Percentiles rank a stretch among this genome's conserved stretches.
These are phyloP conservation scores for Serendipita sp. DNA, from an alignment of 768 basidiomycete genomes.

Conservation along the genomic window DNA sequence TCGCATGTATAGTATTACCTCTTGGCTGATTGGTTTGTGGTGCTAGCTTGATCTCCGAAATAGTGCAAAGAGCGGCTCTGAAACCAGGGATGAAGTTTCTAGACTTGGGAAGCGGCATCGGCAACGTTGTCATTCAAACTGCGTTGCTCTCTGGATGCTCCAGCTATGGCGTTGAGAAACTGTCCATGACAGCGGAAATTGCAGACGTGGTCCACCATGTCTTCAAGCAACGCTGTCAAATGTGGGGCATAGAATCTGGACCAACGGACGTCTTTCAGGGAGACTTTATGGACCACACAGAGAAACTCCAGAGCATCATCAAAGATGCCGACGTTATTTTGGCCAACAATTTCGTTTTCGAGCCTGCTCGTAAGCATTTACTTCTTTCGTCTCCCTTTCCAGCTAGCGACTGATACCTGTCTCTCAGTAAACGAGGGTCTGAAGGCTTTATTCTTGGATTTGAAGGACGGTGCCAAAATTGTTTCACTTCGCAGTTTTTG, in stretches of 20 bases:
- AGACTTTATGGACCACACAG: conserved; percentile 56
- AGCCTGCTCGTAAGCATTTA: conserved; percentile 21
- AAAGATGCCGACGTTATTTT: conserved; percentile 78
- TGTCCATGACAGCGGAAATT: conserved; percentile 64
- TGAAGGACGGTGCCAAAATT: conserved; percentile 84
- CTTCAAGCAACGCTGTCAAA: conserved; percentile 56
- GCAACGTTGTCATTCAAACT: conserved; percentile 69
- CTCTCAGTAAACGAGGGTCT: conserved; percentile 69
- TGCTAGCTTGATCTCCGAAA: conserved; percentile 38
- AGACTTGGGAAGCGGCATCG: conserved; percentile 77
- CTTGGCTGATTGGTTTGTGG: neutral
- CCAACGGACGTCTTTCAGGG: conserved; percentile 68
- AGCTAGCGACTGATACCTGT: neutral
- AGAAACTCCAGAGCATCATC: conserved; percentile 52
- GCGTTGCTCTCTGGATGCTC: conserved; percentile 64
- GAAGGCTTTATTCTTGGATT: conserved; percentile 77
- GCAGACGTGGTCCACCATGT: conserved; percentile 62
- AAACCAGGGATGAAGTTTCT: conserved; percentile 52
- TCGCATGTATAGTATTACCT: neutral
- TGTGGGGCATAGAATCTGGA: conserved; percentile 80
- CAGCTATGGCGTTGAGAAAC: conserved; percentile 67
- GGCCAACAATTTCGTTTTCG: conserved; percentile 81
- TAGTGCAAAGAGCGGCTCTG: conserved; percentile 40
- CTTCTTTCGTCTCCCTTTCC: neutral
- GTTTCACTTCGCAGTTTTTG: conserved; percentile 39